Conservation (phyloP, 2,329 filamentous ascomycete genomes). For the Cytospora schulzeri region DNA sequence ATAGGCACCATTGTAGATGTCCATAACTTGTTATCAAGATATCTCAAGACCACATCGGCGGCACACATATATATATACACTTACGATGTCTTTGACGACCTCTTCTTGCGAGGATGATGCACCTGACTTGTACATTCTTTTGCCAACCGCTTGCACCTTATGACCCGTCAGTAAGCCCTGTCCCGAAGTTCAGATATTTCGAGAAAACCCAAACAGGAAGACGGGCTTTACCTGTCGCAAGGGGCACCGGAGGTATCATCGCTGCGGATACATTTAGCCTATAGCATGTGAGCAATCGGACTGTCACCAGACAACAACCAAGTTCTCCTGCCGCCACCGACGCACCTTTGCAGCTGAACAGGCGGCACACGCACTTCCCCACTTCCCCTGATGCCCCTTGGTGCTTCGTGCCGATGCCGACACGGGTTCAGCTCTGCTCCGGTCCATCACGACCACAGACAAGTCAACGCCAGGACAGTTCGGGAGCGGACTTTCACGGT, state of each 20-base stretch:
- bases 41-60: too few relatives aligned
- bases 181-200: too few relatives aligned
- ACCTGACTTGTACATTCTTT: conserved; percentile 52
- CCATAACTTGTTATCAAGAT: too few relatives aligned
- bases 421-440: conserved; percentile 5
- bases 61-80: too few relatives aligned
- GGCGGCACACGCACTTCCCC: conserved; percentile 26
- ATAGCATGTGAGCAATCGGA: background rate
- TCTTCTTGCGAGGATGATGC: conserved; percentile 54
- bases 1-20: too few relatives aligned
- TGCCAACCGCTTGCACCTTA: conserved; percentile 50
- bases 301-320: background rate
- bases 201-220: background rate
- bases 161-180: background rate
- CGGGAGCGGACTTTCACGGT: background rate
- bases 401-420: conserved; percentile 14
- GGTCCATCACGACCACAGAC: conserved; percentile 2
- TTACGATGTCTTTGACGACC: conserved; percentile 53
- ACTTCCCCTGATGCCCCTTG: conserved; percentile 21
- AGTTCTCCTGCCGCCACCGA: too few relatives aligned
- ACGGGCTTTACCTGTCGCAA: conserved; percentile 36
- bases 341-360: conserved; percentile 27
- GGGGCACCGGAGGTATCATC: conserved; percentile 3
- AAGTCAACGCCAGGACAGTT: background rate
- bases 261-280: conserved; percentile 26